Percentiles rank a stretch among this genome's conserved stretches.
These are phyloP conservation scores for Verticillium nonalfalfae DNA, from an alignment of 2,329 filamentous ascomycete genomes.

Conservation along the genomic window DNA sequence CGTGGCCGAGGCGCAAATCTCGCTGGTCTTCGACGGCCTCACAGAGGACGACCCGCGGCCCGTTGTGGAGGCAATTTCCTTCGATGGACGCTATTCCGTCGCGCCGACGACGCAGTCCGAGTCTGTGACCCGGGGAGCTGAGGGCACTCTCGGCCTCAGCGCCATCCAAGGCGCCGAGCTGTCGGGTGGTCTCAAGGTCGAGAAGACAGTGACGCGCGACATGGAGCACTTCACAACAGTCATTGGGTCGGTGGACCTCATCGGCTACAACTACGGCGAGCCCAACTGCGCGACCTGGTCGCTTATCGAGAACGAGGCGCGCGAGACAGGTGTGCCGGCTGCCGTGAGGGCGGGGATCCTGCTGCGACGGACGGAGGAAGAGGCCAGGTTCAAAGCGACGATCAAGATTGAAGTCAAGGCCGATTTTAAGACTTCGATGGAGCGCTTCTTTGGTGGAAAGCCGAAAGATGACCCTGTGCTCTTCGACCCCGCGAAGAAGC, in stretches of 20 bases:
- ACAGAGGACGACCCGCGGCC: slow-evolving; percentile 3
- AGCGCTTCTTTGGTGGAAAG: slow-evolving; percentile 15
- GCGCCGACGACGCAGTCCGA: slow-evolving; percentile 9
- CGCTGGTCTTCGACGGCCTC: slow-evolving; percentile 13
- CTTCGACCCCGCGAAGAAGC: slow-evolving; percentile 10
- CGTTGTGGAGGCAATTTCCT: slow-evolving; percentile 11
- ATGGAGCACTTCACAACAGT: slow-evolving; percentile 11
- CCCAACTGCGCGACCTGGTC: slow-evolving; percentile 15
- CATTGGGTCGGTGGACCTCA: slow-evolving; percentile 14
- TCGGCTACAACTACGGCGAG: neutral
- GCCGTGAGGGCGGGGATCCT: slow-evolving; percentile 15
- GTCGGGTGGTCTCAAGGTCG: slow-evolving; percentile 11
- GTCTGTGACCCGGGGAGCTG: slow-evolving; percentile 3
- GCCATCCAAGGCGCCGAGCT: slow-evolving; percentile 8
- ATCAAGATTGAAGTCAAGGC: slow-evolving; percentile 18
- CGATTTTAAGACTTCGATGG: slow-evolving; percentile 19
- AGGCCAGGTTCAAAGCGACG: slow-evolving; percentile 19
- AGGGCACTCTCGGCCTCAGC: slow-evolving; percentile 4
- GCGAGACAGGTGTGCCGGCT: slow-evolving; percentile 15
- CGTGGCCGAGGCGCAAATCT: slow-evolving; percentile 13
- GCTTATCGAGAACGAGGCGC: slow-evolving; percentile 16
- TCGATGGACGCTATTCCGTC: slow-evolving; percentile 8
- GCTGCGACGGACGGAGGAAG: slow-evolving; percentile 14
- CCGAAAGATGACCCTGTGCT: slow-evolving; percentile 11
- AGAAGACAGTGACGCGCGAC: slow-evolving; percentile 12